Base-by-base conservation (phyloP, 257 asterid species). In the Gentiana macrophylla region DNA sequence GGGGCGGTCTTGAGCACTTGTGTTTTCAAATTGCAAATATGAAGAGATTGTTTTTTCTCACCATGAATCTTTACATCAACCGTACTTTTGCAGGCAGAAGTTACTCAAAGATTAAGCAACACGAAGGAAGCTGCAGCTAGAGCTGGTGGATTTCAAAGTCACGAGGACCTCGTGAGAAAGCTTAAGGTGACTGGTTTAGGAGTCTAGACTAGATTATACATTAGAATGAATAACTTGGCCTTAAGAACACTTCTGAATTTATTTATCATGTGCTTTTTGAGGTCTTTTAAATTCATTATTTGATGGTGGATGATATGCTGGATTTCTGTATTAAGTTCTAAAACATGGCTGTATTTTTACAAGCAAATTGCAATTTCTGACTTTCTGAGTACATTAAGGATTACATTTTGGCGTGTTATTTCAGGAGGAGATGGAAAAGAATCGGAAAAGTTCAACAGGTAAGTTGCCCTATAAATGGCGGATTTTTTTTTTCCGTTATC, bases 381-480 rank as follows among this genome's bases (percentile, higher is more conserved):
- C 12, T 12, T 55, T 12, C 49, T 33, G 15, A 2, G 3, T 34
- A 33, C 33, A 52, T 32, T 32, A 1, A 3, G 4, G 4, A 12
- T 3, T 32, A 38, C 32, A 5, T 10, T 6, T 34, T 10, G 13
- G 1, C 8, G 34, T 7, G 12, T 55, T 7, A 24, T 24, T 24
- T 24, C 84, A 86, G 97, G 92, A 80, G 79, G 97, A 83, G 86
- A 83, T 89, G 94, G 84, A 84, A 67, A 89, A 73, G 67, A 86
- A 89, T 56, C 83, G 87, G 68, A 81, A 75, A 79, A 68, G 72
- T 62, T 60, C 82, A 75, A 73, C 81, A 74, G 77, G 77, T 75
- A 72, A 41, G 46, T 41, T 41, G 4, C 5, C 9, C 46, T 5
- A 5, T 3, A 10, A 10, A 2, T 41, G 46, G 8, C 46, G 6